These are phyloP conservation scores for Saitoella complicata DNA, from an alignment of 805 yeast species.

Conservation along the genomic window DNA sequence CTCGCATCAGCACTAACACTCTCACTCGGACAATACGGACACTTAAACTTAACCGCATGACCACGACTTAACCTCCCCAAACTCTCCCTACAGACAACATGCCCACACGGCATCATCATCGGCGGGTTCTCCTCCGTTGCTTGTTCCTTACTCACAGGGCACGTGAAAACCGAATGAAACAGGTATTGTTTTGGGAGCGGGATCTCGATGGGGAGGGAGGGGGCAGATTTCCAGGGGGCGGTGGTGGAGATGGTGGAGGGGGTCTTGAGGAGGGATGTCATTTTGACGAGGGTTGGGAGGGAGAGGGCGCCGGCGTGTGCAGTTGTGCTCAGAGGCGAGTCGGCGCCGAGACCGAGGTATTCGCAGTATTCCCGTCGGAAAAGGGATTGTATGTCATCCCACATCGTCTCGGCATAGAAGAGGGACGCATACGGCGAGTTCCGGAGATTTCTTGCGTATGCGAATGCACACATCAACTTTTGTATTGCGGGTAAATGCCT, in stretches of 20 bases:
- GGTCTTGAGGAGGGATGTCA: conserved; percentile 26
- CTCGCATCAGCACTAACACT: conserved; percentile 20
- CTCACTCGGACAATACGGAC: conserved; percentile 55
- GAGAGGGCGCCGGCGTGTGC: conserved; percentile 38
- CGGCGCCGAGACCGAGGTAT: conserved; percentile 31
- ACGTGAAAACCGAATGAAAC: conserved; percentile 51
- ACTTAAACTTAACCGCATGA: conserved; percentile 35
- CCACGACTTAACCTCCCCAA: conserved; percentile 30
- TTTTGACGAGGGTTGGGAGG: conserved; percentile 36
- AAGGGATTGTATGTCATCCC: conserved; percentile 19
- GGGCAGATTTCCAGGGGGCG: conserved; percentile 36
- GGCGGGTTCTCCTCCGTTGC: conserved; percentile 49
- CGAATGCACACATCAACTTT: conserved; percentile 27
- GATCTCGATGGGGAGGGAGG: conserved; percentile 50
- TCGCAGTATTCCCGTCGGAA: conserved; percentile 37
- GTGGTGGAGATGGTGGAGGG: conserved; percentile 17
- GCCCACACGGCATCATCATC: conserved; percentile 45
- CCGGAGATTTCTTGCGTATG: conserved; percentile 14
- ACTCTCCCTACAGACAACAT: conserved; percentile 41
- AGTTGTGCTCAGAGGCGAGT: conserved; percentile 37
- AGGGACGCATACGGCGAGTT: conserved; percentile 15
- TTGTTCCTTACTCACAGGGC: conserved; percentile 57
- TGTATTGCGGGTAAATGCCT: conserved; percentile 29
- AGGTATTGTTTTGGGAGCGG: conserved; percentile 35
- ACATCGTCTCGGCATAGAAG: conserved; percentile 17